A percentile compares a stretch with the other conserved stretches of the same genome.
phyloP scores from a whole-genome alignment of 2,329 filamentous ascomycete genomes.

The Pestalotiopsis sp. region DNA sequence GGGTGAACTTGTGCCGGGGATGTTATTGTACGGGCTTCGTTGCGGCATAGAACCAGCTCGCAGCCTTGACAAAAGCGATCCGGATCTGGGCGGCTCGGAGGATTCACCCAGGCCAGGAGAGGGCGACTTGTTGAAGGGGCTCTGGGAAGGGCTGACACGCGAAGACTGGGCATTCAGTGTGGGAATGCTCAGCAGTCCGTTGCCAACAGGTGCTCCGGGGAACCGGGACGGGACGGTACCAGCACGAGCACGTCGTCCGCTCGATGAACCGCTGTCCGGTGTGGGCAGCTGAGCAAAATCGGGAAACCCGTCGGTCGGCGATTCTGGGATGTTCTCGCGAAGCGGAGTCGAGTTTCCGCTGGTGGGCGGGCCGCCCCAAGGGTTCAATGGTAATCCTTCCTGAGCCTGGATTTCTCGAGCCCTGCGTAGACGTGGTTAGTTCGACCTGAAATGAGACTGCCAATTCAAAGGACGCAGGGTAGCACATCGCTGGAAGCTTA shows the following conservation, averaged over 20 bases:
- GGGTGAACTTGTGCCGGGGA: constrained; percentile 60
- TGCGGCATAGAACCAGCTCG: constrained; percentile 95
- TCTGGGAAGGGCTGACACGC: constrained; percentile 82
- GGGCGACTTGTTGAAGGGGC: constrained; percentile 79
- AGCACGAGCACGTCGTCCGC: constrained; percentile 76
- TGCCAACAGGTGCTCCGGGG: constrained; percentile 71
- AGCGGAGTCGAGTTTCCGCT: constrained; percentile 96
- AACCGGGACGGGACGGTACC: constrained; percentile 97
- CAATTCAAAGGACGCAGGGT: background rate
- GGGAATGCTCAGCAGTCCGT: constrained; percentile 58
- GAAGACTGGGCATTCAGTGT: constrained; percentile 73
- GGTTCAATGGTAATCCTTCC: constrained; percentile 77
- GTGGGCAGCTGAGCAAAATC: constrained; percentile 78
- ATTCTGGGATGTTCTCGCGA: constrained; percentile 96
- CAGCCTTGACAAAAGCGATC: constrained; percentile 79
- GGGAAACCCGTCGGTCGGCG: constrained; percentile 92
- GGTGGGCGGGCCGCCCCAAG: constrained; percentile 94
- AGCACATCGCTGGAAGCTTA: constrained; percentile 39
- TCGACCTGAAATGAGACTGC: background rate
- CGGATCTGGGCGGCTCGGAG: constrained; percentile 55
- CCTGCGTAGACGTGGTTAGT: constrained; percentile 45
- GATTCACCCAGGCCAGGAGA: constrained; percentile 55
- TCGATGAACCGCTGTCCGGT: constrained; percentile 65
- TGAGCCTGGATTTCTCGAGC: constrained; percentile 96
- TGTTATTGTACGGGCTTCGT: constrained; percentile 65